Evolutionary conservation across 2,329 filamentous ascomycete species (phyloP), one percentile per base, ranked within the genome.

Genomic region (Plenodomus tracheiphilus): DNA sequence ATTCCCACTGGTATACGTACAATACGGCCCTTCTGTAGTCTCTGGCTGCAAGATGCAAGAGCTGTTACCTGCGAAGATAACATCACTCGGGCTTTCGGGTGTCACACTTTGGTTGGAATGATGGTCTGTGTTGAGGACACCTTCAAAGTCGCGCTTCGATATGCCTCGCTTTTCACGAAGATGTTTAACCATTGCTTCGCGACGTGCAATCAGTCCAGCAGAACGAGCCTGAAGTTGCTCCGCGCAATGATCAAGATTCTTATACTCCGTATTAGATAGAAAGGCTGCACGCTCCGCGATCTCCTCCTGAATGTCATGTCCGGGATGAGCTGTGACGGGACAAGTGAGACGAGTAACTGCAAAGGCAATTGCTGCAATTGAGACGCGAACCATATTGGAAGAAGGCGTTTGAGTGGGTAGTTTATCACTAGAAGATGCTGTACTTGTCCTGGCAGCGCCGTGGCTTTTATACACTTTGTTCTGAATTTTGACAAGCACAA

Each of bases 191-290:
- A 66, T 60, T 15, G 70, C 61, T 37, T 68, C 68, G 41, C 75
- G 73, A 35, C 75, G 73, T 46, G 72, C 59, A 51, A 76, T 62
- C 43, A 56, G 21, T 18, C 15, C 51, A 15, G 50, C 43, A 17
- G 70, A 70, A 18, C 72, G 71, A 17, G 72, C 64, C 38, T 68
- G 58, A 25, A 70, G 63, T 3, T 66, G 69, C 53, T 66, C 68
- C 19, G 70, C 60, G 56, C 75, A 77, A 32, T 68, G 53, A 43
- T 55, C 61, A 8, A 77, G 64, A n/a, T 46, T 70, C 22, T 68
- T 66, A 43, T 69, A 62, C 21, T 53, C 53, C 18, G 70, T 64
- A 36, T 69, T 65, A 1, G 61, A 64, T 46, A 50, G 52, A 39
- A 64, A 61, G 2, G 52, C 57, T 22, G 53, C 46, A 18, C 55